Evolutionary conservation across 2,329 filamentous ascomycete genomes (phyloP).

Genomic region (Lasiodiplodia sp.): DNA sequence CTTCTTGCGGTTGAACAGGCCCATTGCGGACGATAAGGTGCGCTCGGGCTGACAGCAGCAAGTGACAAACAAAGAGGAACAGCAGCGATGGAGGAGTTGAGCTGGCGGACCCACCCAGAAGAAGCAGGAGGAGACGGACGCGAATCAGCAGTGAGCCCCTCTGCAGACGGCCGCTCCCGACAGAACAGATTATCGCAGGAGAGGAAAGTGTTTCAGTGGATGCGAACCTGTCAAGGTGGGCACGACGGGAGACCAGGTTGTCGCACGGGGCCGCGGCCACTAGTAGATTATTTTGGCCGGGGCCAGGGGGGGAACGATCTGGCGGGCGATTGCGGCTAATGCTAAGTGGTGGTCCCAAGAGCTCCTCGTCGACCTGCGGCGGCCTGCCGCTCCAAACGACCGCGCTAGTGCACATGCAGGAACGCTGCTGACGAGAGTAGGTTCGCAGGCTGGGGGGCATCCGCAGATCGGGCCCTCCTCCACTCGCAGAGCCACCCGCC

Average conservation of each 20-base stretch:
- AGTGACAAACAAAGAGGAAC: constrained; percentile 27
- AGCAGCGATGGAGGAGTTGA: constrained; percentile 24
- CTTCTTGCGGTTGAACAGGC: constrained; percentile 60
- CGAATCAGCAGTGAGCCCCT: constrained; percentile 24
- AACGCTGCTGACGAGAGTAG: not conserved
- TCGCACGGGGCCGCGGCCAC: constrained; percentile 20
- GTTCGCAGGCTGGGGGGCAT: too few species aligned
- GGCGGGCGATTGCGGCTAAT: constrained; percentile 18
- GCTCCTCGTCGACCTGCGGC: too few species aligned
- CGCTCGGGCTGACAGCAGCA: constrained; percentile 24
- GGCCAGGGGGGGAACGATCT: constrained; percentile 8
- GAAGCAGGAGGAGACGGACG: constrained; percentile 16
- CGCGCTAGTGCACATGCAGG: not conserved
- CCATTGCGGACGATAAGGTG: constrained; percentile 48
- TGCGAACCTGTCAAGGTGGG: constrained; percentile 21
- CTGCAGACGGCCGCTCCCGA: constrained; percentile 25
- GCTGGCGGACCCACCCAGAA: constrained; percentile 23
- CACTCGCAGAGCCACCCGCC: not conserved
- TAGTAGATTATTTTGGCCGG: constrained; percentile 7
- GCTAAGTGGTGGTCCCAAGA: not conserved
- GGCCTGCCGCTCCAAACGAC: too few species aligned
- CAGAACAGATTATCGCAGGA: constrained; percentile 16
- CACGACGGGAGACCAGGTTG: constrained; percentile 2
- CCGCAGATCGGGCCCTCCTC: too few species aligned
- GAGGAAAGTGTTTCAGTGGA: constrained; percentile 23